phyloP scores from a whole-genome alignment of 805 yeast genomes.

The Yarrowia deformans region DNA sequence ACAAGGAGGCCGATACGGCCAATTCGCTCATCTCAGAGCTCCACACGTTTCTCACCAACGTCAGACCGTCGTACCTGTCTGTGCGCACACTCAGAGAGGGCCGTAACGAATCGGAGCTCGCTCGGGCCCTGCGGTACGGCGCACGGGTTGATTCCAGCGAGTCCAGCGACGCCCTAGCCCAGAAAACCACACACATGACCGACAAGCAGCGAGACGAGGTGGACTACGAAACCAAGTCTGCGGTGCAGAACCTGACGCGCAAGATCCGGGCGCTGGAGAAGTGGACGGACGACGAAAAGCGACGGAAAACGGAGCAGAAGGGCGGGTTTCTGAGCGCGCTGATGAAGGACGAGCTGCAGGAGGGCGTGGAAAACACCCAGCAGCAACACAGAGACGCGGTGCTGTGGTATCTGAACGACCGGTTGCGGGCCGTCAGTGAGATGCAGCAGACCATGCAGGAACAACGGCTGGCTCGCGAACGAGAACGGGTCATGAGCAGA shows the following conservation, averaged over 20 bases:
- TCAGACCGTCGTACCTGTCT: constrained; percentile 50
- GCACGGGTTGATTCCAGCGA: background rate
- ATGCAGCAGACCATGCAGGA: constrained; percentile 51
- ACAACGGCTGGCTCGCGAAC: constrained; percentile 48
- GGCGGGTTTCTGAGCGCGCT: constrained; percentile 41
- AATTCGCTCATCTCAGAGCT: constrained; percentile 43
- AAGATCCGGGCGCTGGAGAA: constrained; percentile 47
- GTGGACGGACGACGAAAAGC: constrained; percentile 44
- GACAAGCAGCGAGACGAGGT: constrained; percentile 52
- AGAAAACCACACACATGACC: constrained; percentile 44
- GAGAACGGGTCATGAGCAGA: constrained; percentile 45
- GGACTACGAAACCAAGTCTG: constrained; percentile 51
- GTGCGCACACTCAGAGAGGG: constrained; percentile 38
- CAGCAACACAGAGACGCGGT: constrained; percentile 51
- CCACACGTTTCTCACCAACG: constrained; percentile 42
- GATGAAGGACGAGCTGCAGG: constrained; percentile 45
- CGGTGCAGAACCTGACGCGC: constrained; percentile 50
- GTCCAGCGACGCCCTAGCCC: background rate
- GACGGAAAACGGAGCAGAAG: constrained; percentile 41
- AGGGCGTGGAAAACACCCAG: constrained; percentile 47
- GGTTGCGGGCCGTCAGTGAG: constrained; percentile 48
- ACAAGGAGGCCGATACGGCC: constrained; percentile 20
- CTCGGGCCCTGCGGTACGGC: constrained; percentile 29
- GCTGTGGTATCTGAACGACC: constrained; percentile 50
- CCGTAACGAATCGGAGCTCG: constrained; percentile 39